Evolutionary conservation across 2,329 filamentous ascomycete species (phyloP).

Genomic region (Sporothrix humicola): DNA sequence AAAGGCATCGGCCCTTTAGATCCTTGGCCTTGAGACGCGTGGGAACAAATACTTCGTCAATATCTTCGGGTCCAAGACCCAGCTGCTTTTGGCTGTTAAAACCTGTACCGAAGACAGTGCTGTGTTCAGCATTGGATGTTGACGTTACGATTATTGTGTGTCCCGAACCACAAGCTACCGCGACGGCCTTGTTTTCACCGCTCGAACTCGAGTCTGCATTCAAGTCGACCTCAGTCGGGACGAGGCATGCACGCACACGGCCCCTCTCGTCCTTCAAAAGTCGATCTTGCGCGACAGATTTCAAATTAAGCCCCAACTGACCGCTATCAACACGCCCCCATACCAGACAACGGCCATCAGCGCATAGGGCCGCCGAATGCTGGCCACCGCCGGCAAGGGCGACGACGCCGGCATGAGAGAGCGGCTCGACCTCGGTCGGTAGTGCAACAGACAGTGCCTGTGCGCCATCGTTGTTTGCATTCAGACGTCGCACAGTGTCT

Average conservation of each 20-base stretch:
- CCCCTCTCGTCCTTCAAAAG: not conserved
- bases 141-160: not conserved
- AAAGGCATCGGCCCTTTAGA: conserved; percentile 54
- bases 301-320: conserved; percentile 52
- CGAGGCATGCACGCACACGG: not conserved
- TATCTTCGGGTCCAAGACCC: conserved; percentile 51
- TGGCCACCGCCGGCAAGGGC: conserved; percentile 64
- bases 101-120: conserved; percentile 54
- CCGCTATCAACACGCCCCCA: conserved; percentile 50
- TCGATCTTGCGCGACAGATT: too few relatives aligned
- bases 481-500: not conserved
- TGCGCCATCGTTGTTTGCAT: too few relatives aligned
- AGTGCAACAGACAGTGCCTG: not conserved
- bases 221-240: too few relatives aligned
- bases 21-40: conserved; percentile 4
- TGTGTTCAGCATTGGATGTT: not conserved
- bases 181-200: too few relatives aligned
- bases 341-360: conserved; percentile 46
- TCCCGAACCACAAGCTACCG: not conserved
- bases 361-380: conserved; percentile 58
- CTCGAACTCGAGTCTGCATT: too few relatives aligned
- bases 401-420: conserved; percentile 9
- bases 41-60: conserved; percentile 55
- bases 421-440: conserved; percentile 25
- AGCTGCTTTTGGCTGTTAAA: conserved; percentile 68